Base-by-base conservation (phyloP, 306 rosid species). In the Sechiopsis laciniata region DNA sequence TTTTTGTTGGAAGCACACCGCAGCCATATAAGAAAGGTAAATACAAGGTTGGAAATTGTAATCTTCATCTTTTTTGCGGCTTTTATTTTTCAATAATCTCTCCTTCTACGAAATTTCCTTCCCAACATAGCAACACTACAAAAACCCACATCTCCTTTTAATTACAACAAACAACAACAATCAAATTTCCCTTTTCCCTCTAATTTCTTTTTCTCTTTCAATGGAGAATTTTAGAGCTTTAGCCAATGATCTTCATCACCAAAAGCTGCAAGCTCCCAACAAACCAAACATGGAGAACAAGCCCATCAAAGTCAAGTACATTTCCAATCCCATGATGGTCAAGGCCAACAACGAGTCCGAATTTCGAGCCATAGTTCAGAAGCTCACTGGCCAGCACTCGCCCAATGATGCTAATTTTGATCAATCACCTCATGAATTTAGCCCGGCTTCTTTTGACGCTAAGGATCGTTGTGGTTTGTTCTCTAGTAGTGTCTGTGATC, bases 251-350 rank as follows among this genome's bases (percentile, higher is more conserved):
- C 11, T 6, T 14, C 45, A 2, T 13, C 67, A 60, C 5, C 37
- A 32, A 40, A 15, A 16, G 32, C 2, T 15, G 21, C 21, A 15
- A 62, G 4, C 17, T 61, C 55, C 52, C 19, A 60, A 21, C 45
- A 79, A 67, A 77, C 57, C 40, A 58, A 79, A 75, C 71, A 64
- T 48, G 11, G 57, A 77, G 78, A 71, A 73, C 50, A 37, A 53
- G 16, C 78, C 88, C 66, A 75, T 79, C 10, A 83, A 72, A 74
- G 80, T 84, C 2, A 82, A 79, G 83, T 84, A 82, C 15, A 82
- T 84, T 55, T 84, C 88, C 26, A 84, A 85, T 73, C 88, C 88
- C 8, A n/a, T 77, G 83, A 77, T 82, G 82, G 74, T 84, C 19
- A 80, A 75, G 35, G 88, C 85, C 21, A 84, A 60, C 51, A 79